phyloP scores from a whole-genome alignment of 2,329 filamentous ascomycete species.

The Ciborinia camelliae region DNA sequence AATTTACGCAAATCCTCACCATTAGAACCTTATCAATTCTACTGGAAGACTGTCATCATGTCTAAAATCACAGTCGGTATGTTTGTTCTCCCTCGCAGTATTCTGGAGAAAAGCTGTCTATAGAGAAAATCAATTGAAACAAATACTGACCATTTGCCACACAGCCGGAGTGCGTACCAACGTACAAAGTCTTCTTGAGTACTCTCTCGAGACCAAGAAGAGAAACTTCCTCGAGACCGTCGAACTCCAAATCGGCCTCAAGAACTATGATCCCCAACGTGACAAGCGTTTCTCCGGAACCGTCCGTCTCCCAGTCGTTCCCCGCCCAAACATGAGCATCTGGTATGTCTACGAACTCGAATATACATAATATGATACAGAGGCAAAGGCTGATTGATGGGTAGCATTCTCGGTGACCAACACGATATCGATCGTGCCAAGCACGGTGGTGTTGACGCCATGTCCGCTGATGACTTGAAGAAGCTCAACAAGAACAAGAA shows the following conservation, averaged over 20 bases:
- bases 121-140: neutral
- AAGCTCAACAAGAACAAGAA: slow-evolving; percentile 99
- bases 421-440: slow-evolving; percentile 99
- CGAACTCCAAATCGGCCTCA: slow-evolving; percentile 87
- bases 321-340: slow-evolving; percentile 86
- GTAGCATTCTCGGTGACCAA: slow-evolving; percentile 80
- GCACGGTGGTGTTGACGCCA: slow-evolving; percentile 97
- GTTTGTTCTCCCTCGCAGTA: slow-evolving; percentile 29
- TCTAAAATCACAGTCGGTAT: slow-evolving; percentile 80
- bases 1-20: slow-evolving; percentile 57
- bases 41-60: slow-evolving; percentile 87
- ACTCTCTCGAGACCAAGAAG: slow-evolving; percentile 95
- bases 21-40: slow-evolving; percentile 65
- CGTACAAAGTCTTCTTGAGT: slow-evolving; percentile 89
- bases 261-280: slow-evolving; percentile 99
- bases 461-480: slow-evolving; percentile 98
- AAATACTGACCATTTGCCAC: slow-evolving; percentile 38
- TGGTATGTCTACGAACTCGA: slow-evolving; percentile 51
- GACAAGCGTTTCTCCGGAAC: slow-evolving; percentile 99
- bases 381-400: slow-evolving; percentile 33
- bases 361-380: slow-evolving; percentile 14
- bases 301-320: slow-evolving; percentile 88
- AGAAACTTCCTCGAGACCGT: slow-evolving; percentile 96
- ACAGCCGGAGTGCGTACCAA: slow-evolving; percentile 93
- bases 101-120: neutral